Evolutionary conservation across 768 basidiomycete species (phyloP).

Genomic region (Naematelia encephala): DNA sequence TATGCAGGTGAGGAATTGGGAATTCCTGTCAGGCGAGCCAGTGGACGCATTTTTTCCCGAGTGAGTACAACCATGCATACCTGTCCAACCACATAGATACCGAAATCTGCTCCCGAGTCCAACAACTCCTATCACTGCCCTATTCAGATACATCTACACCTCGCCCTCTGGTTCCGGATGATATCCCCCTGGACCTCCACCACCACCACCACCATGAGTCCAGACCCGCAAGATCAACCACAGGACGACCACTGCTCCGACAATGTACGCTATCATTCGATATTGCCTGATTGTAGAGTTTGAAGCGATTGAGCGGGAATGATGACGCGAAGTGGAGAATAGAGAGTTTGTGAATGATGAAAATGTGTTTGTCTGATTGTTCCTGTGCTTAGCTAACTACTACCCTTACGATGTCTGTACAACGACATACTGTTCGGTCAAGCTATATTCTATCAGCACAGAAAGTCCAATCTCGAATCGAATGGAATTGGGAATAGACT

Average conservation of each 20-base stretch:
- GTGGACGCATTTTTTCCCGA: too few species aligned
- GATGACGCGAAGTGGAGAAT: conserved; percentile 47
- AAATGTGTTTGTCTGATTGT: conserved; percentile 45
- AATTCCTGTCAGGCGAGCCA: too few species aligned
- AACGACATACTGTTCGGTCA: conserved; percentile 43
- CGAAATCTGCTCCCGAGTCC: not conserved
- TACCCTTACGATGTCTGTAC: not conserved
- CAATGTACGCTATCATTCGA: conserved; percentile 46
- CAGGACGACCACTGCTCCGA: conserved; percentile 37
- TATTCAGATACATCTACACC: not conserved
- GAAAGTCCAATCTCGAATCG: too few species aligned
- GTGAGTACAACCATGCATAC: not conserved
- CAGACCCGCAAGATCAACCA: conserved; percentile 43
- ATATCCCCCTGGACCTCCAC: conserved; percentile 8
- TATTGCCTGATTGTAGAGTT: conserved; percentile 45
- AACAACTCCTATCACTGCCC: not conserved
- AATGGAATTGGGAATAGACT: not conserved
- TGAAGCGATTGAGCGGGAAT: conserved; percentile 46
- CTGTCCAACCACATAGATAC: not conserved
- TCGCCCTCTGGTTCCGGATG: not conserved
- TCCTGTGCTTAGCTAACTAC: not conserved
- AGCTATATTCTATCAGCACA: conserved; percentile 25
- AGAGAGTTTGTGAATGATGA: conserved; percentile 47
- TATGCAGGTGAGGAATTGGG: too few species aligned
- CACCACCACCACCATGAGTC: conserved; percentile 16